phyloP scores from a whole-genome alignment of 2,329 filamentous ascomycete species.

The Parafenestella ontariensis region DNA sequence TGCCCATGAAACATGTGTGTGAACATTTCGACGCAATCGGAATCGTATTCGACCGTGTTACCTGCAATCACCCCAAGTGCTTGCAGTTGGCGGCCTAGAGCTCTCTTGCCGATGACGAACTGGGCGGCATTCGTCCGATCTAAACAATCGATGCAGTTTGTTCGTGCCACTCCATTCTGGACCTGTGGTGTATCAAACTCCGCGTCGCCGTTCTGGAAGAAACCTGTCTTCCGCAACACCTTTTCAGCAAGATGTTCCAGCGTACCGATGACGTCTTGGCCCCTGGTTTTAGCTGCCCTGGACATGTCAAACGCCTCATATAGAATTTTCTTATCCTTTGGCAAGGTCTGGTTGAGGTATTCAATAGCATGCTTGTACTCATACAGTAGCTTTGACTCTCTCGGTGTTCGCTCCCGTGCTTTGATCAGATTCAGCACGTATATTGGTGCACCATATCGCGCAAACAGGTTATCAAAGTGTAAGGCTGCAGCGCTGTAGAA shows the following conservation, averaged over 20 bases:
- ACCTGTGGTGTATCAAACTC: constrained; percentile 69
- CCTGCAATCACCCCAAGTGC: constrained; percentile 86
- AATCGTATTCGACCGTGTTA: constrained; percentile 86
- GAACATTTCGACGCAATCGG: constrained; percentile 93
- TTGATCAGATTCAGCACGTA: constrained; percentile 93
- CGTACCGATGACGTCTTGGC: constrained; percentile 92
- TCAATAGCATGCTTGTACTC: constrained; percentile 88
- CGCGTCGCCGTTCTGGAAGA: constrained; percentile 91
- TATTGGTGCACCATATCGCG: constrained; percentile 89
- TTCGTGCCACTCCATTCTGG: constrained; percentile 91
- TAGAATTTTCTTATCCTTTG: constrained; percentile 81
- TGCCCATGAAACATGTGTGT: constrained; percentile 98
- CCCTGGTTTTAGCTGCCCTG: constrained; percentile 85
- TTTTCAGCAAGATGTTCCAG: constrained; percentile 89
- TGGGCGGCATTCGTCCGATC: constrained; percentile 97
- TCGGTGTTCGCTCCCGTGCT: constrained; percentile 80
- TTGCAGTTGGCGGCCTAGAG: constrained; percentile 89
- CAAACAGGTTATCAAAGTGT: constrained; percentile 94
- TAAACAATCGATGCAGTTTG: constrained; percentile 97
- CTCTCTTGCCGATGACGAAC: constrained; percentile 95
- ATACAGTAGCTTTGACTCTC: constrained; percentile 87
- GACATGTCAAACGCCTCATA: constrained; percentile 99
- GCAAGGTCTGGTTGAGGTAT: constrained; percentile 94
- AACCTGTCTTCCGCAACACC: constrained; percentile 83
- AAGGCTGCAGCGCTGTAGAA: constrained; percentile 93